Conservation (phyloP, 2,329 filamentous ascomycete genomes). For the Juglanconis juglandina region DNA sequence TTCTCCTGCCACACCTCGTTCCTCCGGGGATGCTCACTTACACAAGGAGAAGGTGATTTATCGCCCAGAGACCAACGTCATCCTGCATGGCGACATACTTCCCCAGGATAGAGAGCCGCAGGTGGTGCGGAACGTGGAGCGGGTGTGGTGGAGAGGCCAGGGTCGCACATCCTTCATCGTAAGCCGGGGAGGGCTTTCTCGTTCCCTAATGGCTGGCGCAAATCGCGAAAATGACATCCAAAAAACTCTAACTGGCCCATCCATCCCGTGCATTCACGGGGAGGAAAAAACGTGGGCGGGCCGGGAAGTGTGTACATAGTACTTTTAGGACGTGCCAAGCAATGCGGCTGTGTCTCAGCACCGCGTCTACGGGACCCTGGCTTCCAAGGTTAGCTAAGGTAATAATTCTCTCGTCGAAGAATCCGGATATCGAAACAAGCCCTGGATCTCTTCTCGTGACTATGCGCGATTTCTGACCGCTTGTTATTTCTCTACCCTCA, state of each 20-base stretch:
- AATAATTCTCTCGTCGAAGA: neutral
- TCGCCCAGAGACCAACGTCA: neutral
- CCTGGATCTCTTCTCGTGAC: constrained; percentile 3
- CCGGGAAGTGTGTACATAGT: neutral
- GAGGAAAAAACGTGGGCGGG: neutral
- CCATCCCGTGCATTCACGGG: neutral
- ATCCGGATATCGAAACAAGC: constrained; percentile 11
- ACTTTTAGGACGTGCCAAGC: neutral
- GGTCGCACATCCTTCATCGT: neutral
- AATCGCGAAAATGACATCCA: constrained; percentile 5
- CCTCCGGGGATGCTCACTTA: too few species aligned
- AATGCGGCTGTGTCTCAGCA: constrained; percentile 5
- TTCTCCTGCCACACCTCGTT: too few species aligned
- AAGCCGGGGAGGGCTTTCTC: neutral
- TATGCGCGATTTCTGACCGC: constrained; percentile 19
- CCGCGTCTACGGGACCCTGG: neutral
- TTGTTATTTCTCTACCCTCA: constrained; percentile 13
- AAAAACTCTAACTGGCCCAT: neutral
- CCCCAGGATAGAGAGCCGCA: neutral
- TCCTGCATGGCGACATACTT: neutral
- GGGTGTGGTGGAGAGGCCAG: neutral
- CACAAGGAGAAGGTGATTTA: neutral
- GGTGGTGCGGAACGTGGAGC: neutral
- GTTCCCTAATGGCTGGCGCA: constrained; percentile 7
- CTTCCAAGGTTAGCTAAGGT: neutral